phyloP scores from a whole-genome alignment of 306 rosid species.

The Castanopsis chinensis region DNA sequence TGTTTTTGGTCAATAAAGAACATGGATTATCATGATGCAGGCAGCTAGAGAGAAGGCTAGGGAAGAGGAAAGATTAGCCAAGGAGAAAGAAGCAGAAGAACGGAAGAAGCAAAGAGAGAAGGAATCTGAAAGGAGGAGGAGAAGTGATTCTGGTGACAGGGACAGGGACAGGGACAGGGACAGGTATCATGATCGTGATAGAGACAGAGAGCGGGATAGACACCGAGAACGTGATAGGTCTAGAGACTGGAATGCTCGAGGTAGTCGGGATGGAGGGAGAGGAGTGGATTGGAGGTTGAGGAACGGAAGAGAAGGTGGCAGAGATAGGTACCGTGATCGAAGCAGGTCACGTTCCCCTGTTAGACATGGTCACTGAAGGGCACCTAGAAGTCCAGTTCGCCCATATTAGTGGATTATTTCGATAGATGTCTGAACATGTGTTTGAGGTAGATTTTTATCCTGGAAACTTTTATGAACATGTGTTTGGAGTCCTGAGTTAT shows the following conservation, averaged over 20 bases:
- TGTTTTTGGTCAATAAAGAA: slow-evolving; percentile 1
- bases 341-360: slow-evolving; percentile 93
- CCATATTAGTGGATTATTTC: slow-evolving; percentile 63
- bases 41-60: slow-evolving; percentile 72
- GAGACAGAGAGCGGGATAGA: slow-evolving; percentile 72
- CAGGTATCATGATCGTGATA: slow-evolving; percentile 60
- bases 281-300: slow-evolving; percentile 66
- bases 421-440: slow-evolving; percentile 76
- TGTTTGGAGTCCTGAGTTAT: slow-evolving; percentile 56
- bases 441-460: slow-evolving; percentile 89
- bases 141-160: slow-evolving; percentile 75
- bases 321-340: slow-evolving; percentile 69
- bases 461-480: slow-evolving; percentile 63
- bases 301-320: slow-evolving; percentile 83
- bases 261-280: slow-evolving; percentile 71
- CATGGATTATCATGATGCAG: slow-evolving; percentile 42
- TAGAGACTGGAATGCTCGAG: slow-evolving; percentile 70
- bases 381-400: slow-evolving; percentile 73
- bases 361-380: slow-evolving; percentile 66
- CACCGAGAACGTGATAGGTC: slow-evolving; percentile 73
- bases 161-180: slow-evolving; percentile 66
- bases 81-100: slow-evolving; percentile 89
- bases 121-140: slow-evolving; percentile 60
- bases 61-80: slow-evolving; percentile 80
- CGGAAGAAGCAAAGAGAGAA: slow-evolving; percentile 82